Conservation (phyloP, 345 rosid genomes). For the Eucalyptus curtisii region DNA sequence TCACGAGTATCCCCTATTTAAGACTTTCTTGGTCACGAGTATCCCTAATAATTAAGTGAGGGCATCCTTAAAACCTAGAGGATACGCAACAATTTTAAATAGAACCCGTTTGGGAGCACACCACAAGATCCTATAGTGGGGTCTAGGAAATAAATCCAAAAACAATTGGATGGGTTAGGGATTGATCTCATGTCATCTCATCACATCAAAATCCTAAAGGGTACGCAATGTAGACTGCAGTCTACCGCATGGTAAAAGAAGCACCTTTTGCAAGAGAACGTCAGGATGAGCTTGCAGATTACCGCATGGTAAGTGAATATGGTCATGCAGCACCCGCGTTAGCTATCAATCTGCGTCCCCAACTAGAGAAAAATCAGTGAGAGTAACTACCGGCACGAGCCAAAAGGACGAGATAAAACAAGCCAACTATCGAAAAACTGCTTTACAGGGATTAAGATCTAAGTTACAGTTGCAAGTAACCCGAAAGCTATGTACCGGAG, state of each 20-base stretch:
- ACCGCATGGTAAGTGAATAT: neutral
- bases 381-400: neutral
- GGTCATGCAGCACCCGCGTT: neutral
- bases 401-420: neutral
- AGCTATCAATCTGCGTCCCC: neutral
- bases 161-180: neutral
- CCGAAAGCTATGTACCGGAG: neutral
- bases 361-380: neutral
- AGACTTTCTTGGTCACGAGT: no score
- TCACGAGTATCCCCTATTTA: neutral
- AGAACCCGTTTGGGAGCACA: neutral
- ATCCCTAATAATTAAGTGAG: neutral
- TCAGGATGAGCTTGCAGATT: neutral
- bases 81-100: neutral
- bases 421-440: neutral
- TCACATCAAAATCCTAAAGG: neutral
- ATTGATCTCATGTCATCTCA: neutral
- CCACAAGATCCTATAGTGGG: neutral
- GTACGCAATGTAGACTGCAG: neutral
- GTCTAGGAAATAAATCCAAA: neutral
- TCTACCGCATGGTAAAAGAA: neutral
- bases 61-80: neutral
- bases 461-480: neutral
- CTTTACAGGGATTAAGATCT: neutral
- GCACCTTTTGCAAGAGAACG: neutral